Evolutionary conservation across 2,329 filamentous ascomycete genomes (phyloP).

Genomic region (Diaporthe sp.): DNA sequence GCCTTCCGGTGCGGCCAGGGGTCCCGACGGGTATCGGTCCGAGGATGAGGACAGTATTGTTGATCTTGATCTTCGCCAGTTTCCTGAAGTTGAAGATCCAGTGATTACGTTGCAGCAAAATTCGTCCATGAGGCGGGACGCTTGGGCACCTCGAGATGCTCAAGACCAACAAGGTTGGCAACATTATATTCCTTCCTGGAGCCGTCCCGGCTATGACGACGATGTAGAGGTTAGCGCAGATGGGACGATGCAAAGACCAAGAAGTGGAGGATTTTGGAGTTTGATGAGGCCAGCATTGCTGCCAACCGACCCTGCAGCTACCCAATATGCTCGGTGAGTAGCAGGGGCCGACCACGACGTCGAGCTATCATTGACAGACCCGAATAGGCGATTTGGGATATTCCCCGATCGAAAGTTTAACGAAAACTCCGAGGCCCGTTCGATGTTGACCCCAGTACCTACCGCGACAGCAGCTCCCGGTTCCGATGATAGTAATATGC

Average conservation of each 20-base stretch:
- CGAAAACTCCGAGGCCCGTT: not conserved
- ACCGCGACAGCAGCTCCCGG: not conserved
- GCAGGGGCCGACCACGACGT: not conserved
- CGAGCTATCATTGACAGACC: not conserved
- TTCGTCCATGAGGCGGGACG: not conserved
- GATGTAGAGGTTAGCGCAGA: not conserved
- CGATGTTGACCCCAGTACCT: not conserved
- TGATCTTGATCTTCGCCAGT: not conserved
- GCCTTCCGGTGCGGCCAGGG: too few relatives aligned
- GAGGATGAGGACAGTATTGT: not conserved
- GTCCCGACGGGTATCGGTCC: not conserved
- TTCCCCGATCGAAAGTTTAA: not conserved
- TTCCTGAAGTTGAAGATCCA: not conserved
- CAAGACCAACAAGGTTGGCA: too few relatives aligned
- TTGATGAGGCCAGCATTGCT: not conserved
- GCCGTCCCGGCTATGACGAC: not conserved
- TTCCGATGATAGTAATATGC: not conserved
- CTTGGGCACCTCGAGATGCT: not conserved
- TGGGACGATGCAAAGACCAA: not conserved
- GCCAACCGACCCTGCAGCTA: not conserved
- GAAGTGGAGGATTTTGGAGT: not conserved
- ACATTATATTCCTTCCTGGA: not conserved
- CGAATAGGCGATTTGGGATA: not conserved
- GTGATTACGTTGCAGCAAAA: accelerated
- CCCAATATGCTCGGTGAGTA: not conserved